Percentiles rank a stretch among this genome's conserved stretches.
phyloP scores from a whole-genome alignment of 176 grass and related monocot species.

The Miscanthus lutarioriparius region DNA sequence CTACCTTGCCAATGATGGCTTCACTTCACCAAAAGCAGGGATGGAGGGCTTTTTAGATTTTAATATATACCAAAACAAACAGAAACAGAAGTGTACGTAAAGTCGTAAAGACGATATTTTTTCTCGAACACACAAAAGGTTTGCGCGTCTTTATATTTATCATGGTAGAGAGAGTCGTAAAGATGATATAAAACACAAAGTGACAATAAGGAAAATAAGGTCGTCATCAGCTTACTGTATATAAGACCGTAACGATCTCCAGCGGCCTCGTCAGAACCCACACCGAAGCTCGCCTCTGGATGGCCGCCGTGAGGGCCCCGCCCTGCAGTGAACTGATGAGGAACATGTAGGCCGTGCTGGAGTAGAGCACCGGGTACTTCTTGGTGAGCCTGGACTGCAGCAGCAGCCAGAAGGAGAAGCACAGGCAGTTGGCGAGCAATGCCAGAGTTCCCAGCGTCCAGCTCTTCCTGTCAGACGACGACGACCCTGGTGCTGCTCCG shows the following conservation, averaged over 20 bases:
- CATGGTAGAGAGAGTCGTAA: too few relatives aligned
- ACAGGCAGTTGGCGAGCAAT: constrained; percentile 63
- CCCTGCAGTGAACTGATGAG: constrained; percentile 82
- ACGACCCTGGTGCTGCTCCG: neutral
- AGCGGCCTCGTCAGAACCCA: constrained; percentile 62
- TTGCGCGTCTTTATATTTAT: too few relatives aligned
- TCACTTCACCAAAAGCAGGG: neutral
- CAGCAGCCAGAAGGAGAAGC: constrained; percentile 83
- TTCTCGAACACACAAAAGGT: too few relatives aligned
- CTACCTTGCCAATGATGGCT: neutral
- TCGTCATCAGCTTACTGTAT: constrained; percentile 54
- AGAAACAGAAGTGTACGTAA: too few relatives aligned
- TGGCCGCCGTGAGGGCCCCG: constrained; percentile 37
- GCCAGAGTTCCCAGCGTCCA: constrained; percentile 75
- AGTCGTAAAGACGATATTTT: too few relatives aligned
- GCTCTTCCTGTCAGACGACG: constrained; percentile 34
- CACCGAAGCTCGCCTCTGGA: constrained; percentile 57
- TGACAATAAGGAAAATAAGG: neutral
- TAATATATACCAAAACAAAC: too few relatives aligned
- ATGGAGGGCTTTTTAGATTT: neutral
- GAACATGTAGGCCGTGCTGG: constrained; percentile 78
- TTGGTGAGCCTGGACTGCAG: constrained; percentile 77
- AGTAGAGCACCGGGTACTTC: constrained; percentile 87
- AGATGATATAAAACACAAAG: neutral
- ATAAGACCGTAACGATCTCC: constrained; percentile 67